Percentiles rank a stretch among this genome's conserved stretches.
phyloP scores from a whole-genome alignment of 1,284 basidiomycete species.

The Fomitopsis schrenkii region DNA sequence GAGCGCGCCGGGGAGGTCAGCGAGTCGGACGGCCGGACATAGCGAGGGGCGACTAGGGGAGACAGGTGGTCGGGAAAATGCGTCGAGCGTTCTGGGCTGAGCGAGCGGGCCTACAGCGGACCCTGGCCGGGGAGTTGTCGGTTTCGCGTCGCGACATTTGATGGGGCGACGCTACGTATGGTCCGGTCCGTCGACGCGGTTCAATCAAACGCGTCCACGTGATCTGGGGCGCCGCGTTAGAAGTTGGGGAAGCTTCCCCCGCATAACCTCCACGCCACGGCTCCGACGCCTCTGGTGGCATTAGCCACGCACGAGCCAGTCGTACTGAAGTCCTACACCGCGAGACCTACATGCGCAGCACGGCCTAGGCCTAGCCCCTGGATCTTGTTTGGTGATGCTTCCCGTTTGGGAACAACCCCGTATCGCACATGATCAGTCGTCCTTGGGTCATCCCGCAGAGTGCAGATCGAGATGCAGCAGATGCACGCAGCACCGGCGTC shows the following conservation, averaged over 20 bases:
- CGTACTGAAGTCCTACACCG: no score
- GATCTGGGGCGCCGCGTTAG: background rate
- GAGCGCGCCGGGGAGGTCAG: background rate
- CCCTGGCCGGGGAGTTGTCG: constrained; percentile 1
- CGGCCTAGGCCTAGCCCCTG: background rate
- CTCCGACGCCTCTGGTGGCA: background rate
- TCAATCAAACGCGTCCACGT: background rate
- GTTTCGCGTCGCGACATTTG: background rate
- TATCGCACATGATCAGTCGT: background rate
- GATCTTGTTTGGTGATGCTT: background rate
- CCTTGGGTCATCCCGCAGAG: background rate
- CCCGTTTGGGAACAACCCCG: background rate
- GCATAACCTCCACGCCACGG: background rate
- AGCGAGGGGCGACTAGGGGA: background rate
- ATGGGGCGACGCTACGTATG: background rate
- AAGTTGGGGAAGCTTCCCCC: background rate
- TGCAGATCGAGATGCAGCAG: background rate
- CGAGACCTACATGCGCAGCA: no score
- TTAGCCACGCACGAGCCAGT: background rate
- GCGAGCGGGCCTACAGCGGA: constrained; percentile 2
- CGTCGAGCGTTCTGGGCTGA: constrained; percentile 5
- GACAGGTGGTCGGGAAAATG: background rate
- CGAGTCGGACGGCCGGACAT: background rate
- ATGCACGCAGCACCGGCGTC: background rate
- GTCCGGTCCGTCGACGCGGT: background rate